These are phyloP conservation scores for Phylloporus sp. DNA, from an alignment of 768 basidiomycete genomes.

Conservation along the genomic window DNA sequence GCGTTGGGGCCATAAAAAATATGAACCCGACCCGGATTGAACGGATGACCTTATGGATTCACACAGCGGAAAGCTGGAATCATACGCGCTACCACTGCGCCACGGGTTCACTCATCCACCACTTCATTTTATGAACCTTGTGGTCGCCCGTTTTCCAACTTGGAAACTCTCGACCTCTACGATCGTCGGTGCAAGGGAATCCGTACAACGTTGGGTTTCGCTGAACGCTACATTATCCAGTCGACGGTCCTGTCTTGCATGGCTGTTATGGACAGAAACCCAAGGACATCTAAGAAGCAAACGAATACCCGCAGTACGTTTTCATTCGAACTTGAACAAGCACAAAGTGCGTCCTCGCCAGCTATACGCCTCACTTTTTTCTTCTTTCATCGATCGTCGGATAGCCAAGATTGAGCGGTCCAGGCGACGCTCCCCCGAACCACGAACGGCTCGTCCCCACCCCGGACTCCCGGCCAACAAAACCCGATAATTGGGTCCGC, in stretches of 20 bases:
- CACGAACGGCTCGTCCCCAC: not conserved
- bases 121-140: not conserved
- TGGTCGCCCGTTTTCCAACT: too few species aligned
- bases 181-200: too few species aligned
- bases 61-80: slow-evolving; percentile 29
- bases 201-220: too few species aligned
- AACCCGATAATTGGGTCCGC: too few species aligned
- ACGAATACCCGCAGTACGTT: too few species aligned
- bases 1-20: slow-evolving; percentile 7
- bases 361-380: slow-evolving; percentile 5
- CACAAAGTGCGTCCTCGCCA: not conserved
- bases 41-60: slow-evolving; percentile 43
- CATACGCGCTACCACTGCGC: slow-evolving; percentile 39
- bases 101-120: slow-evolving; percentile 24
- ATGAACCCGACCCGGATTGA: slow-evolving; percentile 43
- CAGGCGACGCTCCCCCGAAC: not conserved
- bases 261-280: too few species aligned
- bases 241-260: too few species aligned
- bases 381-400: not conserved
- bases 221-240: too few species aligned
- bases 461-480: too few species aligned
- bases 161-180: too few species aligned
- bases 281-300: not conserved
- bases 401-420: not conserved
- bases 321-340: too few species aligned